Conservation (phyloP, 2,329 filamentous ascomycete species). For the Amauroascus niger region DNA sequence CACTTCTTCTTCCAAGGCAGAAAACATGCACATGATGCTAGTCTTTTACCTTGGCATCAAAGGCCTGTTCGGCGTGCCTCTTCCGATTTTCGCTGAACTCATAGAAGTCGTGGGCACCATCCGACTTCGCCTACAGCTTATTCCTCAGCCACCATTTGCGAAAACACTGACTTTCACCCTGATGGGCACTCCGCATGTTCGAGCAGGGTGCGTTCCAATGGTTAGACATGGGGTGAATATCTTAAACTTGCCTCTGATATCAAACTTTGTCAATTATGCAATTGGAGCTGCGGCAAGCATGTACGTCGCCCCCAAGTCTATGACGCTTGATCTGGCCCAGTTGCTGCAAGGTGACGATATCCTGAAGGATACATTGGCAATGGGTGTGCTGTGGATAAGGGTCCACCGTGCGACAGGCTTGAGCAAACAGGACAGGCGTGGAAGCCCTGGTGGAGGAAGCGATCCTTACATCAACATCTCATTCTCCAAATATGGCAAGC, state of each 20-base stretch:
- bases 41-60: conserved; percentile 88
- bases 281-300: conserved; percentile 77
- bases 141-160: conserved; percentile 82
- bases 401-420: conserved; percentile 81
- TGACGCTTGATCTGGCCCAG: conserved; percentile 83
- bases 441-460: conserved; percentile 74
- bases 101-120: conserved; percentile 82
- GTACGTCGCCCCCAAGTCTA: conserved; percentile 89
- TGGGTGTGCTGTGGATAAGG: conserved; percentile 84
- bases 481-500: conserved; percentile 94
- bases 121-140: conserved; percentile 70
- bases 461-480: conserved; percentile 93
- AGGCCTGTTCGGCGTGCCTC: conserved; percentile 76
- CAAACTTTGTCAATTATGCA: conserved; percentile 93
- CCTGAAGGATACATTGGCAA: conserved; percentile 70
- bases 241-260: conserved; percentile 82
- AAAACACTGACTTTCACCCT: conserved; percentile 88
- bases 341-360: conserved; percentile 87
- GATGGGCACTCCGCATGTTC: conserved; percentile 84
- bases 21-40: conserved; percentile 95
- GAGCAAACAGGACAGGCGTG: conserved; percentile 81
- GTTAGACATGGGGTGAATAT: conserved; percentile 84
- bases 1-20: conserved; percentile 67
- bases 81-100: conserved; percentile 85
- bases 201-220: conserved; percentile 85